Conservation (phyloP, 1,284 basidiomycete species). For the Boletus semigastroideus region DNA sequence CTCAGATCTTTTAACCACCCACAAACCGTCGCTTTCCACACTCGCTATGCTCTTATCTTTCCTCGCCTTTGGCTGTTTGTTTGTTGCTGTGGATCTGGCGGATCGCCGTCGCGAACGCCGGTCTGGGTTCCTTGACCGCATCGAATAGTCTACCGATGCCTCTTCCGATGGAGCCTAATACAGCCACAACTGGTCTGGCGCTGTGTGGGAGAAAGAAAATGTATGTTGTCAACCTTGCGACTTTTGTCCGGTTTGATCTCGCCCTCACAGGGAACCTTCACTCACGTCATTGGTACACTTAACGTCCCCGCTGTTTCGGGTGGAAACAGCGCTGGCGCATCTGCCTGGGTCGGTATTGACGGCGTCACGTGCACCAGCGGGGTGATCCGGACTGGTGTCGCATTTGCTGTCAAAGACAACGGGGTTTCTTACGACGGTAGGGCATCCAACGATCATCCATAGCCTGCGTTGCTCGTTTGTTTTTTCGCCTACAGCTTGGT, state of each 20-base stretch:
- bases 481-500: background rate
- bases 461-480: background rate
- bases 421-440: background rate
- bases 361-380: slow-evolving; percentile 1
- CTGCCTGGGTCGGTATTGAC: slow-evolving; percentile 13
- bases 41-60: background rate
- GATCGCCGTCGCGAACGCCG: background rate
- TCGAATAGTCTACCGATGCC: background rate
- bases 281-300: slow-evolving; percentile 3
- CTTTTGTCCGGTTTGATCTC: background rate
- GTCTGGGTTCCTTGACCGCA: background rate
- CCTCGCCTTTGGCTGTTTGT: background rate
- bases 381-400: background rate
- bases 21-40: background rate
- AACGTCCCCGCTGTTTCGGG: background rate
- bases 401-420: background rate
- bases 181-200: background rate
- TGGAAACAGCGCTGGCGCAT: background rate
- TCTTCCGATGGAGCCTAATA: background rate
- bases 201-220: background rate
- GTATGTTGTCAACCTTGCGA: background rate
- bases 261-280: background rate
- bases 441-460: background rate
- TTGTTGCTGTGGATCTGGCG: slow-evolving; percentile 1
- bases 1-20: background rate